These are phyloP conservation scores for Xerocomellus chrysenteron DNA, from an alignment of 768 basidiomycete species.

Conservation along the genomic window DNA sequence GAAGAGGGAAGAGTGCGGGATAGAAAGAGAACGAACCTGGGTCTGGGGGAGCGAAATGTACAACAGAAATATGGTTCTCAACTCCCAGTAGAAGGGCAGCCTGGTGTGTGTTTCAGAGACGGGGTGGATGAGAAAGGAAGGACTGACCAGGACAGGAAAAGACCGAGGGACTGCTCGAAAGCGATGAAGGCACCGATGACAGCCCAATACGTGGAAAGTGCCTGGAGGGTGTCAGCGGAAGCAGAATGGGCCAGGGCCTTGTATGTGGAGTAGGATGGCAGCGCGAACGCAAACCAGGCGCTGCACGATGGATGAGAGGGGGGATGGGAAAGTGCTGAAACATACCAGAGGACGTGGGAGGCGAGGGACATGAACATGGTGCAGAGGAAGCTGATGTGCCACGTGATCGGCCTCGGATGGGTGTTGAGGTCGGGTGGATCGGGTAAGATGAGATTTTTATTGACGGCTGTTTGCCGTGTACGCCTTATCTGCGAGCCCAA, in stretches of 20 bases:
- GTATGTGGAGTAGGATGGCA: conserved; percentile 65
- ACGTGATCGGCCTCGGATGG: no score
- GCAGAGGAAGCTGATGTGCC: no score
- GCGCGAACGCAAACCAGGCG: conserved; percentile 69
- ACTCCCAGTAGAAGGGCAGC: conserved; percentile 77
- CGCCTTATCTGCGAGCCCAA: neutral
- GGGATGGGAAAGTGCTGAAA: neutral
- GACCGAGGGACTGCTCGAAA: conserved; percentile 61
- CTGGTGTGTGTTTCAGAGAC: conserved; percentile 35
- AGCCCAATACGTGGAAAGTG: conserved; percentile 63
- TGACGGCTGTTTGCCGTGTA: conserved; percentile 17
- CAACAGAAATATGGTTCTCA: conserved; percentile 64
- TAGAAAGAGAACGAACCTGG: conserved; percentile 42
- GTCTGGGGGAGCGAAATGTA: conserved; percentile 71
- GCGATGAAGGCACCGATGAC: conserved; percentile 60
- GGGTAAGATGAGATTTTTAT: conserved; percentile 6
- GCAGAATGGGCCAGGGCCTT: conserved; percentile 61
- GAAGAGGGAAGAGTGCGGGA: neutral
- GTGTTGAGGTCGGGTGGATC: no score
- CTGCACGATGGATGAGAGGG: conserved; percentile 29
- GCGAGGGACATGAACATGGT: conserved; percentile 49
- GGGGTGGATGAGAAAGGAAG: neutral
- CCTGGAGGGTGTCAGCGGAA: conserved; percentile 51
- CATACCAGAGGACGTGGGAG: conserved; percentile 51
- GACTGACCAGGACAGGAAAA: conserved; percentile 63